Conservation (phyloP, 1,284 basidiomycete species). For the Papiliotrema nemorosa region DNA sequence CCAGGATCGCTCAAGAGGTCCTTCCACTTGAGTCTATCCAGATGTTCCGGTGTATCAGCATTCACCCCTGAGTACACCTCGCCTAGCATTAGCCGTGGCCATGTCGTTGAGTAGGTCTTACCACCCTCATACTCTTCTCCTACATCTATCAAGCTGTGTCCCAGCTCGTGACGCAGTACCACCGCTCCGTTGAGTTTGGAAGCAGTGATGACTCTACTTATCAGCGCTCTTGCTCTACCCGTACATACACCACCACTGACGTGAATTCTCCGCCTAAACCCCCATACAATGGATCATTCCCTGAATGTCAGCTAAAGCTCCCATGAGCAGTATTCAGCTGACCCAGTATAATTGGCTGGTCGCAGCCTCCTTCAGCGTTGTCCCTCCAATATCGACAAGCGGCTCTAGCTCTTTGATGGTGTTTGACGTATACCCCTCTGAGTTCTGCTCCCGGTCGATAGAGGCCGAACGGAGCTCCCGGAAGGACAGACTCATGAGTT, state of each 20-base stretch:
- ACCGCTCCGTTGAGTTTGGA: conserved; percentile 72
- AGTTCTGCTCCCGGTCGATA: conserved; percentile 76
- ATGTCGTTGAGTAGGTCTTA: conserved; percentile 12
- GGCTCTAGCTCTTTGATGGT: conserved; percentile 62
- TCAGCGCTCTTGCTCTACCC: neutral
- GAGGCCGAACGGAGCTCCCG: conserved; percentile 69
- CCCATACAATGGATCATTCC: conserved; percentile 76
- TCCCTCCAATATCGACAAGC: conserved; percentile 57
- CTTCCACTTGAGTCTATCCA: conserved; percentile 59
- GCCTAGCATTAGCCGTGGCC: too few relatives aligned
- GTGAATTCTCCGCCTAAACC: conserved; percentile 79
- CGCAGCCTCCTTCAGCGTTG: conserved; percentile 57
- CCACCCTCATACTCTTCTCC: conserved; percentile 84
- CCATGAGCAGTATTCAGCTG: conserved; percentile 15
- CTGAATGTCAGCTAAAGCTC: conserved; percentile 45
- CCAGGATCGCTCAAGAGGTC: conserved; percentile 62
- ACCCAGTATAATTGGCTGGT: conserved; percentile 76
- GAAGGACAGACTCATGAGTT: conserved; percentile 62
- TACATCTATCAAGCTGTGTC: conserved; percentile 56
- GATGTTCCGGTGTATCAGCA: conserved; percentile 46
- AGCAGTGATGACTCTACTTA: conserved; percentile 66
- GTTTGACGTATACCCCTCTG: conserved; percentile 68
- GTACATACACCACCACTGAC: conserved; percentile 51
- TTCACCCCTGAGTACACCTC: conserved; percentile 72
- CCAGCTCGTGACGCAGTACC: conserved; percentile 76